These are phyloP conservation scores for Pseudogymnoascus destructans DNA, from an alignment of 2,329 filamentous ascomycete genomes.

Conservation along the genomic window DNA sequence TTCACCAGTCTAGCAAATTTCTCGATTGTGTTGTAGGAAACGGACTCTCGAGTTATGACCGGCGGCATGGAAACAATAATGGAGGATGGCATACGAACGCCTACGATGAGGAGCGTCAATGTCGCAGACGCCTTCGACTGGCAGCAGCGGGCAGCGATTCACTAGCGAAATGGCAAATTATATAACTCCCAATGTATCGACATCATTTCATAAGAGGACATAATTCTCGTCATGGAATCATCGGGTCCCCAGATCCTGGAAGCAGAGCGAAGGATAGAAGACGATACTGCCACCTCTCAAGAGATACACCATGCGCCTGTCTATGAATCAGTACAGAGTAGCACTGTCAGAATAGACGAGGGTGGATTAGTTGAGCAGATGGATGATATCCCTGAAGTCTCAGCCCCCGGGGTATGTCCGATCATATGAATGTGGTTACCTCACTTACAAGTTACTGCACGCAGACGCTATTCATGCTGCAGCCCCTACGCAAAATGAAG, in stretches of 20 bases:
- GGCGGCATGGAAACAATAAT: neutral
- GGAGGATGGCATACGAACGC: conserved; percentile 11
- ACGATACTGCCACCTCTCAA: neutral
- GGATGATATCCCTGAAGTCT: neutral
- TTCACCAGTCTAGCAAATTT: neutral
- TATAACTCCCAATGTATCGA: too few relatives aligned
- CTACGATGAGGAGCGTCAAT: conserved; percentile 12
- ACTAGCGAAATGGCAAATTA: too few relatives aligned
- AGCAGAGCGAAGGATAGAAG: conserved; percentile 5
- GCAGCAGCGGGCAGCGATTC: conserved; percentile 13
- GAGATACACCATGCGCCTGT: too few relatives aligned
- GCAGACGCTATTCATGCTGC: neutral
- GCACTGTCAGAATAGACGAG: neutral
- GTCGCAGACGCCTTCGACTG: conserved; percentile 13
- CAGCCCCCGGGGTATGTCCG: neutral
- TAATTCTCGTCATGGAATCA: too few relatives aligned
- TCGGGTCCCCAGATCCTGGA: too few relatives aligned
- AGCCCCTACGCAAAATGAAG: neutral
- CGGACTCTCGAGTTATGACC: neutral
- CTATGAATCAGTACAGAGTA: neutral
- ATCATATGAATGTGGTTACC: neutral
- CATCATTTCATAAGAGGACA: too few relatives aligned
- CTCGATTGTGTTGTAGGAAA: neutral
- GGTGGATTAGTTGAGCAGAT: neutral
- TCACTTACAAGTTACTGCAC: neutral